Evolutionary conservation across 768 basidiomycete species (phyloP), one percentile per base, ranked within the genome.

Genomic region (Xerocomellus dryophilus): DNA sequence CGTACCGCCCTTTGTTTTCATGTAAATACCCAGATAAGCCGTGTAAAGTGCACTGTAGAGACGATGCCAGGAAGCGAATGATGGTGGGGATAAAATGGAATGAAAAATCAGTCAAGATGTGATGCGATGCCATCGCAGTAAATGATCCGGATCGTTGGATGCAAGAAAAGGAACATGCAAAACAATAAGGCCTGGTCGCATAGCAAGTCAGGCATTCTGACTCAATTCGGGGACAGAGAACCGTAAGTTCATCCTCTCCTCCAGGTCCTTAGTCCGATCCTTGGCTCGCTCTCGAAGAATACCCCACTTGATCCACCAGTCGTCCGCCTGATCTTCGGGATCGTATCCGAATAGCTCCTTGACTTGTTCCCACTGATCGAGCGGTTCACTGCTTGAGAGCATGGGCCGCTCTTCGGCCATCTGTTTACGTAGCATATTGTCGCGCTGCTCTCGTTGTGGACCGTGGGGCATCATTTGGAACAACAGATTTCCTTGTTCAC

Each of bases 291-390:
- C 71, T 42, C 71, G 70, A 53, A 81, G 69, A 17, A 73, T 53
- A 8, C 81, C 81, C 81, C 80, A 82, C 35, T 78, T 80, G 11
- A 78, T 73, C 82, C 82, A 86, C 82, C 82, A 85, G 61, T 84
- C 81, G 35, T 82, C 82, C 21, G 80, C 84, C 45, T 76, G 72
- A 43, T 85, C 83, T 36, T 71, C 74, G 9, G 82, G 76, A 57
- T 82, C 77, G 59, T 83, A 79, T 14, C 71, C 67, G 50, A 78
- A 81, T 54, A 84, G 59, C 21, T 73, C 74, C 50, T 80, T 69
- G 54, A 82, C 76, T 38, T 75, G 73, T 42, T 81, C 81, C 78
- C 83, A 84, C 53, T 81, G 73, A 10, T 54, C 55, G 1, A 47
- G 45, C 8, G 39, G 31, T 20, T 47, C 47, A 2, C 38, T 39